phyloP scores from a whole-genome alignment of 202 grass and related monocot genomes.

The Brachypodium distachyon region DNA sequence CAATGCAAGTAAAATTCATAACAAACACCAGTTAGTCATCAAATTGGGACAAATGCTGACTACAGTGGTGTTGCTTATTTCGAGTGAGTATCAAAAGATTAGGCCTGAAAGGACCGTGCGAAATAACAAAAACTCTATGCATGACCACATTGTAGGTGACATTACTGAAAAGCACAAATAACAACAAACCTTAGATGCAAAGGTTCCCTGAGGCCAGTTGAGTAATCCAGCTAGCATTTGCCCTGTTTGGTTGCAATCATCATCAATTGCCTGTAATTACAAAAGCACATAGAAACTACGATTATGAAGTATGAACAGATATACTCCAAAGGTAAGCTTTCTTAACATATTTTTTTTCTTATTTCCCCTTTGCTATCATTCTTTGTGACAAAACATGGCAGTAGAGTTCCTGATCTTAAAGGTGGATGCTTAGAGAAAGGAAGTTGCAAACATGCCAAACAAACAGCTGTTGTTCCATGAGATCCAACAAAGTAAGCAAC shows the following conservation, averaged over 20 bases:
- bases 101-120: not conserved
- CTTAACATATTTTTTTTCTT: not conserved
- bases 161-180: not conserved
- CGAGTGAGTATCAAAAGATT: not conserved
- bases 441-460: not conserved
- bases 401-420: not conserved
- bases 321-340: not conserved
- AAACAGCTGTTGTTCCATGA: not conserved
- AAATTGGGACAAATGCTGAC: not conserved
- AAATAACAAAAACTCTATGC: not conserved
- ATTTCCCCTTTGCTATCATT: not conserved
- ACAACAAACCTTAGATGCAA: conserved; percentile 66
- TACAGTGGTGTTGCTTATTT: not conserved
- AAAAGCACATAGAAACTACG: not conserved
- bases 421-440: not conserved
- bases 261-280: conserved; percentile 72
- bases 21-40: not conserved
- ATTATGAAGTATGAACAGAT: conserved; percentile 12
- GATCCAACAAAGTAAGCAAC: not conserved
- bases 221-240: conserved; percentile 91
- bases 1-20: not conserved
- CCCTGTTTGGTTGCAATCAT: conserved; percentile 95
- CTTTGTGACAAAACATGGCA: not conserved
- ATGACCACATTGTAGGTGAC: not conserved
- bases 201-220: conserved; percentile 86